Evolutionary conservation across 2,329 filamentous ascomycete genomes (phyloP), one percentile per base, ranked within the genome.

Genomic region (Colletotrichum sp.): DNA sequence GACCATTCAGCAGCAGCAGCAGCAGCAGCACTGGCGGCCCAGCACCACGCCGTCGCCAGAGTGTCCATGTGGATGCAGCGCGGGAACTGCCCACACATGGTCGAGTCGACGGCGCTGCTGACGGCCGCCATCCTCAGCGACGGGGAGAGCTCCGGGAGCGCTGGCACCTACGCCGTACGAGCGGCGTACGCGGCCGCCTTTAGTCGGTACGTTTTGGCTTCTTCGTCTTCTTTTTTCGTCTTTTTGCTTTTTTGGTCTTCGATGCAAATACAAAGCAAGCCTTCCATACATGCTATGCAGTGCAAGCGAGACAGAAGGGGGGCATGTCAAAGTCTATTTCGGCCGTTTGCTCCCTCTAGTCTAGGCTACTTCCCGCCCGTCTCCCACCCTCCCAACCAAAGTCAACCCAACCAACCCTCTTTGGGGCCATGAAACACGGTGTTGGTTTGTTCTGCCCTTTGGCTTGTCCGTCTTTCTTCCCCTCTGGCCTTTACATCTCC

Each of bases 101-200:
- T 96, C 70, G 95, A 96, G 85, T 94, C 93, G 44, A 96, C 95
- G 57, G 93, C 93, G 4, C 89, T 95, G 77, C 87, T 97, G 75
- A 91, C 91, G 79, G 92, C 94, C 77, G 94, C 94, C 32, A 86
- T 93, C 25, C 85, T 96, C 68, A 91, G 92, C 81, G 94, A 96
- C 85, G 87, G 88, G 77, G 82, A 82, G 49, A 80, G 80, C 22
- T 79, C 79, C 3, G 83, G 83, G n/a, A 77, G 77, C 57, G 85
- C 89, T 57, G 87, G 87, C 61, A 86, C 87, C 66, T 93, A 94
- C 84, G 91, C 92, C 64, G 88, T 93, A 59, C 88, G 93, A 67
- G 91, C 94, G 72, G 90, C 93, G 57, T 96, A 96, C 85, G 91
- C 93, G 32, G 92, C 93, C 32, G 94, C 94, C 8, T 94, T 96